Evolutionary conservation across 495 filamentous ascomycete genomes (phyloP).

Genomic region (Penicillium samsonianum): DNA sequence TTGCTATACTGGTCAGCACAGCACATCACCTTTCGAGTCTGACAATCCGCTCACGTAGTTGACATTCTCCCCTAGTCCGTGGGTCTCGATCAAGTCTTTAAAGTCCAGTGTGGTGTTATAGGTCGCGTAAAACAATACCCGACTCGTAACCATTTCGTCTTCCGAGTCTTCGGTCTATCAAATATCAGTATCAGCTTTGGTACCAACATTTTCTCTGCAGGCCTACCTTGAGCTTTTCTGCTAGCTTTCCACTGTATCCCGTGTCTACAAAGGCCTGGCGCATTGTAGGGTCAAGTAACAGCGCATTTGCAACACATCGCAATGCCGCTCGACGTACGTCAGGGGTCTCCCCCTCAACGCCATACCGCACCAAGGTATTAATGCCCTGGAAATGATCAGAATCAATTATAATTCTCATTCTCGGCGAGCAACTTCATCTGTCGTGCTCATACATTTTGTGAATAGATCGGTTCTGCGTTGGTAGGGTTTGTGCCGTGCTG

Average conservation of each 20-base stretch:
- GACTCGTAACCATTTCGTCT: slow-evolving; percentile 82
- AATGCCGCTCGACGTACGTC: slow-evolving; percentile 74
- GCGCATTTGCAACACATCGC: slow-evolving; percentile 82
- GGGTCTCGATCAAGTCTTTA: slow-evolving; percentile 63
- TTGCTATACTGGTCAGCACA: slow-evolving; percentile 51
- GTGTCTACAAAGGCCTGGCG: slow-evolving; percentile 81
- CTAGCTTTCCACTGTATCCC: slow-evolving; percentile 69
- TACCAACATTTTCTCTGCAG: not conserved
- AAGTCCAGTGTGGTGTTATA: slow-evolving; percentile 77
- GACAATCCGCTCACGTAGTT: slow-evolving; percentile 46
- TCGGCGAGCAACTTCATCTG: not conserved
- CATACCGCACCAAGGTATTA: slow-evolving; percentile 67
- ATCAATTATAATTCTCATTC: not conserved
- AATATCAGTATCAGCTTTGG: slow-evolving; percentile 2
- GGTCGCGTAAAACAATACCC: slow-evolving; percentile 84
- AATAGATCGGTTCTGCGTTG: slow-evolving; percentile 79
- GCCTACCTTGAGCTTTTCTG: slow-evolving; percentile 65
- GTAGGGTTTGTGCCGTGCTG: slow-evolving; percentile 70
- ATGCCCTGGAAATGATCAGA: slow-evolving; percentile 64
- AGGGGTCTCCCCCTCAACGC: slow-evolving; percentile 60
- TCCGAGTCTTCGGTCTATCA: slow-evolving; percentile 69
- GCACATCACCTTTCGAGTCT: not conserved
- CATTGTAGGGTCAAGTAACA: slow-evolving; percentile 69
- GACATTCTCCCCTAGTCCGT: slow-evolving; percentile 70
- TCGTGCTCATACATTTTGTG: not conserved